Evolutionary conservation across 495 filamentous ascomycete species (phyloP).

Genomic region (Podospora appendiculata): DNA sequence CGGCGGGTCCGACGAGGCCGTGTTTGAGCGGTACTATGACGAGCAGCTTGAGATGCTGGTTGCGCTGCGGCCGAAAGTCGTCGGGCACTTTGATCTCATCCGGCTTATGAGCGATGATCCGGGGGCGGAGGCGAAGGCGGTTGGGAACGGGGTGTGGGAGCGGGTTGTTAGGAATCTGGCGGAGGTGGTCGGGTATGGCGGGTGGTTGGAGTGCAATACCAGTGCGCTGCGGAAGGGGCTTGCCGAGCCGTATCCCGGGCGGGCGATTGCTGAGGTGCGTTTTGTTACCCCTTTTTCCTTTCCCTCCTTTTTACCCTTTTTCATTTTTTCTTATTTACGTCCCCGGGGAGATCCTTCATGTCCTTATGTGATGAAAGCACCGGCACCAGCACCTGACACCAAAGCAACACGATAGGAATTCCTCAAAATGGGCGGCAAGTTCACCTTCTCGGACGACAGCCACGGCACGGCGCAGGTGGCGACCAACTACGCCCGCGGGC

Average conservation of each 20-base stretch:
- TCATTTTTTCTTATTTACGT: background rate
- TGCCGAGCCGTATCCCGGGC: slow-evolving; percentile 78
- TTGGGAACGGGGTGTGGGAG: slow-evolving; percentile 52
- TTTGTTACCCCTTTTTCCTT: background rate
- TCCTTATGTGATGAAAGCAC: too few relatives aligned
- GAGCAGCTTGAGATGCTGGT: slow-evolving; percentile 73
- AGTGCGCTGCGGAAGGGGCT: slow-evolving; percentile 82
- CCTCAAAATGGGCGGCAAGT: slow-evolving; percentile 58
- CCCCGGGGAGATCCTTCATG: background rate
- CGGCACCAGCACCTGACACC: too few relatives aligned
- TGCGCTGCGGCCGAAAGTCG: slow-evolving; percentile 64
- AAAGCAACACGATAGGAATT: too few relatives aligned
- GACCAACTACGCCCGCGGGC: slow-evolving; percentile 41
- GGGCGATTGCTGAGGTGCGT: slow-evolving; percentile 68
- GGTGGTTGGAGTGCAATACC: slow-evolving; percentile 82
- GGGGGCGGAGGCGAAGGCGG: slow-evolving; percentile 33
- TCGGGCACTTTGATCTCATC: slow-evolving; percentile 93
- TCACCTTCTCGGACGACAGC: slow-evolving; percentile 87
- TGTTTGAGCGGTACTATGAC: slow-evolving; percentile 83
- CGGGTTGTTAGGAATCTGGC: slow-evolving; percentile 65
- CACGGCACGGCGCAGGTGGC: slow-evolving; percentile 77
- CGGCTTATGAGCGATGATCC: slow-evolving; percentile 66
- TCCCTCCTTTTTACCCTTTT: too few relatives aligned
- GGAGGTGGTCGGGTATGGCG: slow-evolving; percentile 62
- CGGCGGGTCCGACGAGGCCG: slow-evolving; percentile 51